Percentiles rank a stretch among this genome's conserved stretches.
These are phyloP conservation scores for Penicillium aurantiogriseum DNA, from an alignment of 2,329 filamentous ascomycete genomes.

Conservation along the genomic window DNA sequence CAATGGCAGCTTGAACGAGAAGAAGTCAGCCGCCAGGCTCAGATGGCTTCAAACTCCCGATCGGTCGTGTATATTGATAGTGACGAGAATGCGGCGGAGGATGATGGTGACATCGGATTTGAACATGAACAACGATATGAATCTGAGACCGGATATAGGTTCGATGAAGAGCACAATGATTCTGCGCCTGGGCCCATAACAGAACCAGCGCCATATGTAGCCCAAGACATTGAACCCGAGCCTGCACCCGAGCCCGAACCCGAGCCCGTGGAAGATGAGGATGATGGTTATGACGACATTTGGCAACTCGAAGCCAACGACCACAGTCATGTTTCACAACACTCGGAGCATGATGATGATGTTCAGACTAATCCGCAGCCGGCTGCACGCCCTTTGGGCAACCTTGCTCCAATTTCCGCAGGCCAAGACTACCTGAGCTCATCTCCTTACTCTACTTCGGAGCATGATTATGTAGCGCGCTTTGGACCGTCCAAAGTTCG, in stretches of 20 bases:
- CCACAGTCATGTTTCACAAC: conserved; percentile 33
- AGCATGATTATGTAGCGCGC: conserved; percentile 27
- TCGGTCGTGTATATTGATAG: conserved; percentile 48
- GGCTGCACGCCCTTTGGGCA: conserved; percentile 36
- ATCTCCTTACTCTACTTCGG: conserved; percentile 33
- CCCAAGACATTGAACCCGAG: conserved; percentile 9
- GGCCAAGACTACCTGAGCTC: conserved; percentile 24
- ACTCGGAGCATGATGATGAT: conserved; percentile 25
- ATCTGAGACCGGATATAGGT: background rate
- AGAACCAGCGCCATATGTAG: background rate
- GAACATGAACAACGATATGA: conserved; percentile 5
- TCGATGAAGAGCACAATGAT: conserved; percentile 15
- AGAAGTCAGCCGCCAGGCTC: conserved; percentile 44
- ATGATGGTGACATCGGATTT: conserved; percentile 7
- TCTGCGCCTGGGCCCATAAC: conserved; percentile 7
- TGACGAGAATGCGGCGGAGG: conserved; percentile 29
- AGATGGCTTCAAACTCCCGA: conserved; percentile 39
- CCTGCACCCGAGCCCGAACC: conserved; percentile 14
- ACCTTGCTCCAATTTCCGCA: conserved; percentile 24
- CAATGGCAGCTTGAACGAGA: conserved; percentile 49
- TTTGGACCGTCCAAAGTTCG: conserved; percentile 35
- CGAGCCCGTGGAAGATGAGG: conserved; percentile 22
- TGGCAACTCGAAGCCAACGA: conserved; percentile 49
- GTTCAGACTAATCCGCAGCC: conserved; percentile 20
- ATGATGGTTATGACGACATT: conserved; percentile 46